These are phyloP conservation scores for Selaginella moellendorffii DNA, from an alignment of 75 land plant genomes.

Conservation along the genomic window DNA sequence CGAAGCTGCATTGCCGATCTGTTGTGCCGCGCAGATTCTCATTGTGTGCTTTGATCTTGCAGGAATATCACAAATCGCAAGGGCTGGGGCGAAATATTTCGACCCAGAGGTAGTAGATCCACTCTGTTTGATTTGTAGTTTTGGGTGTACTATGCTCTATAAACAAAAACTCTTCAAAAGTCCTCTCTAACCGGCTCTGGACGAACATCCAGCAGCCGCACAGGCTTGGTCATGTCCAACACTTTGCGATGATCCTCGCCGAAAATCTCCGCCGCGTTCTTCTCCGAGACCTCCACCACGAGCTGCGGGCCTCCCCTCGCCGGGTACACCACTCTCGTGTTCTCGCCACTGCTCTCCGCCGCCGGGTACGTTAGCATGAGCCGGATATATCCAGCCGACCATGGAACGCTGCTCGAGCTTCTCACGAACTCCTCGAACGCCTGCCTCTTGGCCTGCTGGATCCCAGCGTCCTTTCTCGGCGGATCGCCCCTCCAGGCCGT, in stretches of 20 bases:
- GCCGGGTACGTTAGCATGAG: neutral
- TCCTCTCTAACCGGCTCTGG: neutral
- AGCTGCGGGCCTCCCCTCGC: neutral
- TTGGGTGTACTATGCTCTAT: no score
- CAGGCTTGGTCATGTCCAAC: neutral
- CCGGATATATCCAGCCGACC: neutral
- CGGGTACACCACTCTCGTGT: neutral
- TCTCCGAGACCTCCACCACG: neutral
- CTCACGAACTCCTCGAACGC: neutral
- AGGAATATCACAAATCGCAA: no score
- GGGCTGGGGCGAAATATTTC: no score
- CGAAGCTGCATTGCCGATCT: no score
- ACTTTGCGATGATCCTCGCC: neutral
- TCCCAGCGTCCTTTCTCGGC: neutral
- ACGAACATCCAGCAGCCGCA: neutral
- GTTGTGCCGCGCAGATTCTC: no score
- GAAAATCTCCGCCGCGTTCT: neutral
- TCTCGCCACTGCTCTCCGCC: neutral
- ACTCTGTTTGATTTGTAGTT: no score
- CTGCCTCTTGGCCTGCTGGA: neutral
- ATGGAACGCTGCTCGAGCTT: neutral
- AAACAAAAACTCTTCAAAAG: no score
- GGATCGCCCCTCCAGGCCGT: neutral
- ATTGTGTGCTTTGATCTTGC: no score
- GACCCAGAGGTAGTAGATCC: no score